Evolutionary conservation across 176 grass and related monocot genomes (phyloP).

Genomic region (Oryza coarctata): DNA sequence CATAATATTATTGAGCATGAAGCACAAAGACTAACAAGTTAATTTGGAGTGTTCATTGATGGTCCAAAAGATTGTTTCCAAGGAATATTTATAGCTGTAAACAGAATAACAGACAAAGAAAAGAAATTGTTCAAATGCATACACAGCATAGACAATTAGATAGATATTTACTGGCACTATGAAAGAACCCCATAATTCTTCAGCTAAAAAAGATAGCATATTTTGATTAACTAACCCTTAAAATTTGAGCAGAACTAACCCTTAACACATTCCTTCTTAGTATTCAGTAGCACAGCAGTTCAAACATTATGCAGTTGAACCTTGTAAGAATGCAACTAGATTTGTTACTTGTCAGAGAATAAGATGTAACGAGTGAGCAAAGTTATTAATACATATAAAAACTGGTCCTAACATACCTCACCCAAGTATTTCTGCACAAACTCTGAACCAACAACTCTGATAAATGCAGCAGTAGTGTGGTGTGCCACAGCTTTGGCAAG

Average conservation of each 20-base stretch:
- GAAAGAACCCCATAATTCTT: not conserved
- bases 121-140: not conserved
- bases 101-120: slow-evolving; percentile 14
- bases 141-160: not conserved
- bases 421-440: slow-evolving; percentile 98
- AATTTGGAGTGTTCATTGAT: not conserved
- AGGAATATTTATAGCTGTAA: not conserved
- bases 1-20: not conserved
- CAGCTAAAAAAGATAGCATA: not conserved
- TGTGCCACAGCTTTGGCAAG: slow-evolving; percentile 94
- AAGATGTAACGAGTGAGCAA: not conserved
- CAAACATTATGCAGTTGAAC: not conserved
- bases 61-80: not conserved
- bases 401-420: slow-evolving; percentile 54
- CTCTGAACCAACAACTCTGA: slow-evolving; percentile 92
- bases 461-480: slow-evolving; percentile 94
- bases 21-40: not conserved
- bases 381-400: not conserved
- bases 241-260: not conserved
- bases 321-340: not conserved
- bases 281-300: not conserved
- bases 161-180: not conserved
- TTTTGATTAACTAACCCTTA: not conserved
- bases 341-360: not conserved
- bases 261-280: not conserved